Conservation (phyloP, 106 monocot species). For the Platanthera zijinensis region DNA sequence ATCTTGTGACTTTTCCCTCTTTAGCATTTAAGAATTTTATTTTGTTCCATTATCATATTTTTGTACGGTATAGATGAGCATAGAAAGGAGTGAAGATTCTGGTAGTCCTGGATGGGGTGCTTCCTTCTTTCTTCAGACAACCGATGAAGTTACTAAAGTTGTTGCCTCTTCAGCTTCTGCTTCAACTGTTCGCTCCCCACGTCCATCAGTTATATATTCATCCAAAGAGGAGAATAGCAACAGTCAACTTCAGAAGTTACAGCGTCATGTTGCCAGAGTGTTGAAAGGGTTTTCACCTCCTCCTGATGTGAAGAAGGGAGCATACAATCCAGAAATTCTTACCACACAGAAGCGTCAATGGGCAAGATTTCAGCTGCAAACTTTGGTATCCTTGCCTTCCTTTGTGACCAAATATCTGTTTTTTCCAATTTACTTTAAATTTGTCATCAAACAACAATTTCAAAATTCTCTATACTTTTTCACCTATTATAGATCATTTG, state of each 20-base stretch:
- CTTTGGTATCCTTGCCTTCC: conserved; percentile 32
- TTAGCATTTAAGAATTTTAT: not conserved
- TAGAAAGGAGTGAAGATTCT: conserved; percentile 65
- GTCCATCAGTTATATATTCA: conserved; percentile 75
- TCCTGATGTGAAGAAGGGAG: conserved; percentile 50
- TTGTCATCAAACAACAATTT: not conserved
- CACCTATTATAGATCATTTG: not conserved
- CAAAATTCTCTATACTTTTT: not conserved
- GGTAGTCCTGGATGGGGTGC: conserved; percentile 47
- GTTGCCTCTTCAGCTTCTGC: conserved; percentile 59
- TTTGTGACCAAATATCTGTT: not conserved
- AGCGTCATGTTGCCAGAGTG: conserved; percentile 50
- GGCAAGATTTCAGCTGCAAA: conserved; percentile 79
- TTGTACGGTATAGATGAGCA: conserved; percentile 3
- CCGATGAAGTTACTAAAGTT: conserved; percentile 53
- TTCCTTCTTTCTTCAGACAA: conserved; percentile 58
- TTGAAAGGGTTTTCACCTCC: conserved; percentile 72
- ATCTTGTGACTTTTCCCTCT: not conserved
- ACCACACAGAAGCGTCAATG: conserved; percentile 95
- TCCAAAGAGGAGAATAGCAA: conserved; percentile 53
- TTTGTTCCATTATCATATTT: not conserved
- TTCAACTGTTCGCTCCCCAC: conserved; percentile 43
- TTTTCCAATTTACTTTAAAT: not conserved
- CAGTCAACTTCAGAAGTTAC: conserved; percentile 75
- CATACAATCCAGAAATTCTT: conserved; percentile 93